These are phyloP conservation scores for Colletotrichum phormii DNA, from an alignment of 2,329 filamentous ascomycete species.

Conservation along the genomic window DNA sequence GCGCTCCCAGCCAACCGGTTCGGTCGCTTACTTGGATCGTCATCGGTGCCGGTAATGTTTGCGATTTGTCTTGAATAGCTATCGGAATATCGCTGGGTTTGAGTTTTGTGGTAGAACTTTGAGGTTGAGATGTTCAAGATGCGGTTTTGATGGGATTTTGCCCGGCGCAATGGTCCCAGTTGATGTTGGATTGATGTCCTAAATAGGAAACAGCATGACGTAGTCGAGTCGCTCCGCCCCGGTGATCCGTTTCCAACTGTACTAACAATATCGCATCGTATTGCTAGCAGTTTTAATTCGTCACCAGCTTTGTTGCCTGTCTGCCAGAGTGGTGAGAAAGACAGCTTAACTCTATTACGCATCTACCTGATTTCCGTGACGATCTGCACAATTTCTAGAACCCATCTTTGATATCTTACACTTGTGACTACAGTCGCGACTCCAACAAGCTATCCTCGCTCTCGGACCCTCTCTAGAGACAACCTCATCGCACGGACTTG, in stretches of 20 bases:
- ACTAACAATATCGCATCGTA: neutral
- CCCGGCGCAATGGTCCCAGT: neutral
- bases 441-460: too few species aligned
- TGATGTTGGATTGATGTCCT: neutral
- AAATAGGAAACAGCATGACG: neutral
- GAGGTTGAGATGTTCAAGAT: neutral
- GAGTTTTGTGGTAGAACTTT: neutral
- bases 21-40: slow-evolving; percentile 25
- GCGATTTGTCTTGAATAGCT: neutral
- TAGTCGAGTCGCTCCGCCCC: neutral
- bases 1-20: slow-evolving; percentile 19
- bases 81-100: neutral
- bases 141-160: neutral
- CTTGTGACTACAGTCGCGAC: too few species aligned
- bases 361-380: too few species aligned
- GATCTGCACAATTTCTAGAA: too few species aligned
- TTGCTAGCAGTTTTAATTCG: neutral
- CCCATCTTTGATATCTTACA: too few species aligned
- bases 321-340: too few species aligned
- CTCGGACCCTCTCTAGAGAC: too few species aligned
- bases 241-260: neutral
- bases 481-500: too few species aligned
- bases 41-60: neutral
- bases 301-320: too few species aligned
- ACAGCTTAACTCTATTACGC: too few species aligned